Percentiles rank a stretch among this genome's conserved stretches.
Conservation (phyloP, 2,329 filamentous ascomycete genomes). For the Aspergillus aculeatus region DNA sequence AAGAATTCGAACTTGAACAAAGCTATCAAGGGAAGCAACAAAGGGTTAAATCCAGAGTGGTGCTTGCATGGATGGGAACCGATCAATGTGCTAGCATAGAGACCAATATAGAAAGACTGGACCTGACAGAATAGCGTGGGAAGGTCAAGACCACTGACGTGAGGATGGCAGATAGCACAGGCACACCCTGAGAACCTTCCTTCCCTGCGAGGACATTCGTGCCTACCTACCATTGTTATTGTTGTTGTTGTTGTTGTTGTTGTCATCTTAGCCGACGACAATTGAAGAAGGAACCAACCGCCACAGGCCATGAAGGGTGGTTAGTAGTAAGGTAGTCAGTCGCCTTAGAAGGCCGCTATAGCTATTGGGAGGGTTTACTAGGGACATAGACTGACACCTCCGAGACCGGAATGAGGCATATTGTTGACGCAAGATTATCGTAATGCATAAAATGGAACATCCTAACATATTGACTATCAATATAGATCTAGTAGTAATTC, state of each 20-base stretch:
- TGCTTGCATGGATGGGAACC: conserved; percentile 20
- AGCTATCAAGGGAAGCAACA: conserved; percentile 26
- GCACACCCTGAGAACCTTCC: background rate
- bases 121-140: conserved; percentile 6
- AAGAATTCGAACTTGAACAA: conserved; percentile 4
- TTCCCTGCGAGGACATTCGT: background rate
- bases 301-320: background rate
- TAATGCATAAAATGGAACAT: background rate
- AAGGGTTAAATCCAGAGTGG: conserved; percentile 20
- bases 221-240: background rate
- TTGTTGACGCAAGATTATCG: background rate
- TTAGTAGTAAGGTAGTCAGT: background rate
- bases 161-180: conserved; percentile 13
- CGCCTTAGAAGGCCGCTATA: background rate
- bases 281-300: background rate
- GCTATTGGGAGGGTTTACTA: too few species aligned
- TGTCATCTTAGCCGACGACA: background rate
- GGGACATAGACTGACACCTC: too few species aligned
- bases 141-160: conserved; percentile 12
- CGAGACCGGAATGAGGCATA: too few species aligned
- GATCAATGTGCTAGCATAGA: conserved; percentile 24
- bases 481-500: background rate
- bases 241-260: background rate
- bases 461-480: background rate
- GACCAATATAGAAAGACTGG: conserved; percentile 25